Evolutionary conservation across 2,329 filamentous ascomycete species (phyloP).

Genomic region (Curvularia eragrostidis): DNA sequence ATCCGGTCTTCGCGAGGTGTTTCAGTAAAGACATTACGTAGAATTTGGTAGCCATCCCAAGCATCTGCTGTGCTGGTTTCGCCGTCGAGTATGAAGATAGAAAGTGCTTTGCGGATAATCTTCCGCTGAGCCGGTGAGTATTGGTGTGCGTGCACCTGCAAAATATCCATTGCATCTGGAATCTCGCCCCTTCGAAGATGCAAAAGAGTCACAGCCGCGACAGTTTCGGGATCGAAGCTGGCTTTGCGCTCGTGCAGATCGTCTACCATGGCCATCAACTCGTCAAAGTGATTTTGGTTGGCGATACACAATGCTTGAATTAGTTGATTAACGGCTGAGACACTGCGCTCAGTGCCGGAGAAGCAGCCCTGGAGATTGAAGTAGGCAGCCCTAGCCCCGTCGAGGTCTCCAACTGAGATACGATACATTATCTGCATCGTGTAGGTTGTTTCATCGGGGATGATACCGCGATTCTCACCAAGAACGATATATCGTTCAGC

Average conservation of each 20-base stretch:
- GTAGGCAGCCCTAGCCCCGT: slow-evolving; percentile 72
- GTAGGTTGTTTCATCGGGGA: slow-evolving; percentile 72
- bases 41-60: slow-evolving; percentile 67
- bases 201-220: slow-evolving; percentile 73
- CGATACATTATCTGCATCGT: slow-evolving; percentile 78
- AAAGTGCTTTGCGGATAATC: slow-evolving; percentile 69
- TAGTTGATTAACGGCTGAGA: slow-evolving; percentile 72
- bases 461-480: slow-evolving; percentile 68
- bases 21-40: slow-evolving; percentile 65
- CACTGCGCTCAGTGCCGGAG: slow-evolving; percentile 64
- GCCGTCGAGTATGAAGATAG: slow-evolving; percentile 70
- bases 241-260: slow-evolving; percentile 73
- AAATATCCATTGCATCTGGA: slow-evolving; percentile 79
- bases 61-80: slow-evolving; percentile 69
- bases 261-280: slow-evolving; percentile 74
- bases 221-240: slow-evolving; percentile 74
- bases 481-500: slow-evolving; percentile 77
- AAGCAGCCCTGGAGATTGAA: slow-evolving; percentile 65
- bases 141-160: slow-evolving; percentile 75
- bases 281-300: slow-evolving; percentile 68
- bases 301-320: slow-evolving; percentile 71
- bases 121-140: slow-evolving; percentile 74
- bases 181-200: slow-evolving; percentile 79
- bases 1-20: slow-evolving; percentile 71
- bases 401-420: slow-evolving; percentile 74